phyloP scores from a whole-genome alignment of 352 stramenopile species.

The Pythium biforme region DNA sequence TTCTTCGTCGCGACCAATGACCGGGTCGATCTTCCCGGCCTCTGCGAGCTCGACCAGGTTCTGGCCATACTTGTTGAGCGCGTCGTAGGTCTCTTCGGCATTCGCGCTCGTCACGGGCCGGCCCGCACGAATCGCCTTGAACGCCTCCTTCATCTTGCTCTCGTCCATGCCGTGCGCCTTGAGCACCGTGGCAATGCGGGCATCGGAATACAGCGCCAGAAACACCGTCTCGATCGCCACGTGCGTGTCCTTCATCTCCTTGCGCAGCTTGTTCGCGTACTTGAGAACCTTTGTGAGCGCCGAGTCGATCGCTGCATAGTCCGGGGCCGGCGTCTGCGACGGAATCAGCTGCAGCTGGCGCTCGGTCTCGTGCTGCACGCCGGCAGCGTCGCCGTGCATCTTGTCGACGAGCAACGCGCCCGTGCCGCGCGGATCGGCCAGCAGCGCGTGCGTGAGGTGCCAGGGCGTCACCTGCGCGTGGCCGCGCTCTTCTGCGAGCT shows the following conservation, averaged over 20 bases:
- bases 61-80: slow-evolving; percentile 94
- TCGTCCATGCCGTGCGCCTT: slow-evolving; percentile 67
- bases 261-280: slow-evolving; percentile 75
- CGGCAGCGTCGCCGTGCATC: slow-evolving; percentile 46
- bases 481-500: slow-evolving; percentile 59
- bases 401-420: slow-evolving; percentile 51
- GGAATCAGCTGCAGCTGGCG: slow-evolving; percentile 66
- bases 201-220: slow-evolving; percentile 68
- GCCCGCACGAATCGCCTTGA: slow-evolving; percentile 59
- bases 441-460: slow-evolving; percentile 66
- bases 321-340: slow-evolving; percentile 68
- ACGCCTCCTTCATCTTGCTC: slow-evolving; percentile 59
- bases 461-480: slow-evolving; percentile 77
- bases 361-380: slow-evolving; percentile 47
- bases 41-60: slow-evolving; percentile 92
- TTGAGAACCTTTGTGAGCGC: slow-evolving; percentile 79
- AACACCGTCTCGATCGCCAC: slow-evolving; percentile 72
- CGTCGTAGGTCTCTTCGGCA: slow-evolving; percentile 92
- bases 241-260: slow-evolving; percentile 82
- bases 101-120: slow-evolving; percentile 70
- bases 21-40: slow-evolving; percentile 96
- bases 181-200: slow-evolving; percentile 52
- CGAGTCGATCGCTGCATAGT: slow-evolving; percentile 58
- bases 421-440: slow-evolving; percentile 61
- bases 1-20: slow-evolving; percentile 97